Evolutionary conservation across 176 grass and related monocot genomes (phyloP).

Genomic region (Guadua angustifolia): DNA sequence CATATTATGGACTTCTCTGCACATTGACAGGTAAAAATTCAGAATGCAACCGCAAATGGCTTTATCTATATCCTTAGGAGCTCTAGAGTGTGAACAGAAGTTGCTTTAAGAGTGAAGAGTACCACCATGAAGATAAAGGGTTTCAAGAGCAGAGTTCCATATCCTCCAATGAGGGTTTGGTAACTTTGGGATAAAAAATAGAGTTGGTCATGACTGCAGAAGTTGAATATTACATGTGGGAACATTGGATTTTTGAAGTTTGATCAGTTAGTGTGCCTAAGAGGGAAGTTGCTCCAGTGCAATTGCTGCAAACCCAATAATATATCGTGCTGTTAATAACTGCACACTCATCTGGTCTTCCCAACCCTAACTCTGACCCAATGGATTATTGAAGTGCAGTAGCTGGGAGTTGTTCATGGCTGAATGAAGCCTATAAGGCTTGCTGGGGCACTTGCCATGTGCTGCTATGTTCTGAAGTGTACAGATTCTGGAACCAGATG

Average conservation of each 20-base stretch:
- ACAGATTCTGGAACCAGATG: background rate
- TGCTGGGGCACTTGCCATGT: background rate
- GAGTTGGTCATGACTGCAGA: background rate
- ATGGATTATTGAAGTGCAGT: background rate
- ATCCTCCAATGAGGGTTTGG: background rate
- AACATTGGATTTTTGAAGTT: background rate
- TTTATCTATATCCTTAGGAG: constrained; percentile 5
- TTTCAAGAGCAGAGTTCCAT: background rate
- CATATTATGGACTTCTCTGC: background rate
- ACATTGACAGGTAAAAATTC: constrained; percentile 1
- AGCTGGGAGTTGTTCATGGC: background rate
- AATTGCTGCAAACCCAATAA: background rate
- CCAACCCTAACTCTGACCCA: background rate
- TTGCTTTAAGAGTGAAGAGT: background rate
- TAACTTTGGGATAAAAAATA: background rate
- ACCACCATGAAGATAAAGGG: background rate
- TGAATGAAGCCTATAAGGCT: background rate
- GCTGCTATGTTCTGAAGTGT: background rate
- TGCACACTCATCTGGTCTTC: background rate
- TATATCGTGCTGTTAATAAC: background rate
- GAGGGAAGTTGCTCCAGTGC: background rate
- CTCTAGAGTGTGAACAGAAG: background rate
- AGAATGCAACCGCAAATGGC: background rate
- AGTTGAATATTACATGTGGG: background rate
- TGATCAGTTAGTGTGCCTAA: background rate